Evolutionary conservation across 2,329 filamentous ascomycete genomes (phyloP).

Genomic region (Fonsecaea multimorphosa): DNA sequence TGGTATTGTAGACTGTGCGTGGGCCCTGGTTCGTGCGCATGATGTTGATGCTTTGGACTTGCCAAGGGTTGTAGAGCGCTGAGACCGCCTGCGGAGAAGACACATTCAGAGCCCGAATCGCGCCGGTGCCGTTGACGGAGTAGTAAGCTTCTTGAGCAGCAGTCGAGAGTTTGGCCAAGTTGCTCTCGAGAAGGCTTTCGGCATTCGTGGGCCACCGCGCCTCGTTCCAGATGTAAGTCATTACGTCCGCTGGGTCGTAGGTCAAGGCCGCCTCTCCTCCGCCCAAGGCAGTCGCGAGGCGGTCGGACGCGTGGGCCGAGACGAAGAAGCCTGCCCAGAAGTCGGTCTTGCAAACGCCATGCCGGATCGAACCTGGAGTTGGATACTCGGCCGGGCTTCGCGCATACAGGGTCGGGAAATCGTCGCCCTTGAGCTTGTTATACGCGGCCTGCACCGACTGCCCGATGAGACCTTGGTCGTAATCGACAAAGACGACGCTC

Average conservation of each 20-base stretch:
- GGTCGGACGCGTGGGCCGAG: background rate
- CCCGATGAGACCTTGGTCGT: too few relatives aligned
- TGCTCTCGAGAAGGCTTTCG: too few relatives aligned
- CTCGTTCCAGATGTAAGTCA: background rate
- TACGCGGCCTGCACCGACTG: too few relatives aligned
- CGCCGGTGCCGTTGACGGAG: too few relatives aligned
- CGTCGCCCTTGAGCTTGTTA: too few relatives aligned
- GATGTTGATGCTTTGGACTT: conserved; percentile 46
- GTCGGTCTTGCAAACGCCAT: background rate
- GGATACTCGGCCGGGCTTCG: background rate
- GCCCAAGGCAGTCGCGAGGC: conserved; percentile 17
- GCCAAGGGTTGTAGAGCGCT: conserved; percentile 48
- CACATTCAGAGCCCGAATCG: too few relatives aligned
- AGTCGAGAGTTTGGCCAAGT: too few relatives aligned
- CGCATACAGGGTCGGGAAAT: too few relatives aligned
- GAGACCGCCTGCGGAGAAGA: background rate
- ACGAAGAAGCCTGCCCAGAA: background rate
- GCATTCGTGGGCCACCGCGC: too few relatives aligned
- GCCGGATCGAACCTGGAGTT: background rate
- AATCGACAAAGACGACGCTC: too few relatives aligned
- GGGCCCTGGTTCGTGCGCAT: conserved; percentile 52
- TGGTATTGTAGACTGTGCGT: conserved; percentile 53
- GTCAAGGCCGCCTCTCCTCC: background rate
- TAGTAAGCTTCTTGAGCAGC: too few relatives aligned
- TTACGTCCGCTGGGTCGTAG: background rate